Base-by-base conservation (phyloP, 2,329 filamentous ascomycete species). In the Nemania sp. region DNA sequence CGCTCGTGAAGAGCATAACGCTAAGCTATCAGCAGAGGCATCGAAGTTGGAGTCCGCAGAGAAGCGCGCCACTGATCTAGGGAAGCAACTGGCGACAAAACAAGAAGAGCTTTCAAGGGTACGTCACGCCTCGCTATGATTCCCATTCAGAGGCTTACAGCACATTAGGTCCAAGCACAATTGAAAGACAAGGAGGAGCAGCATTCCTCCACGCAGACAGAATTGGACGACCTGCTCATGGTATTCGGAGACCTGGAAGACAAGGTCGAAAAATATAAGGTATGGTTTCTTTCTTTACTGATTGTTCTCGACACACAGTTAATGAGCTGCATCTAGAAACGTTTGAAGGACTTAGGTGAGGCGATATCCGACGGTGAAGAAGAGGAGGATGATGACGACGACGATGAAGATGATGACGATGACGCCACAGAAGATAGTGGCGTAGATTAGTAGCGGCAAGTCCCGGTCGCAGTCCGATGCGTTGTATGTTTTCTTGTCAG, bases 161-260 rank as follows among this genome's bases (percentile, higher is more conserved):
- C 18, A 15, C 20, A 17, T 25, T 21, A 75, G 60, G 67, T 72
- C 17, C 71, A 74, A 46, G 64, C 65, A 13, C 66, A 72, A 47
- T 54, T 71, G 20, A 71, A 75, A 47, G 77, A 83, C 65, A 87
- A 84, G 63, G 85, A 87, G 66, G 82, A 86, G 61, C 86, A 89
- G 59, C 86, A 84, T 57, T 81, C 86, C 62, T 77, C 83, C 1
- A 82, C 83, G 5, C 90, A 94, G 72, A 81, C 84, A 2, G 91
- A 95, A 74, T 79, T 94, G 47, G 91, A 95, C 67, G 91, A 95
- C 73, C 80, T 94, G 55, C 78, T 95, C 37, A 90, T 94, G 78
- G 88, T 95, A 5, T 91, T 93, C 74, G 87, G 86, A 13, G 91
- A 95, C 71, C 72, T 92, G 17, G 91, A 95, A 74, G 89, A 91